These are phyloP conservation scores for Trichoderma pleuroti DNA, from an alignment of 2,329 filamentous ascomycete species.

Conservation along the genomic window DNA sequence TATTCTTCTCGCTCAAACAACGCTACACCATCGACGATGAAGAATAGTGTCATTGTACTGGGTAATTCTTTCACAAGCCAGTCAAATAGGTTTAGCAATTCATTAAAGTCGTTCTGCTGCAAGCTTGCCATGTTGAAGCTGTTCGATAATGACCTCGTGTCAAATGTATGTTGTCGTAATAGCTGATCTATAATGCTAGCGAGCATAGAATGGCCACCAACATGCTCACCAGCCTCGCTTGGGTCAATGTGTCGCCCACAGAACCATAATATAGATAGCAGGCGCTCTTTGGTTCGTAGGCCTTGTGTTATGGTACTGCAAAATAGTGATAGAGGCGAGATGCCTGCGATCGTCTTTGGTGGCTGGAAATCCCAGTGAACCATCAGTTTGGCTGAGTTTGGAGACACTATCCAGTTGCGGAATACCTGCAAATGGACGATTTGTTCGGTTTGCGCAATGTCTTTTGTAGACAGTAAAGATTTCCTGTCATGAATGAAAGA, in stretches of 20 bases:
- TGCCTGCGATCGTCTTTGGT: background rate
- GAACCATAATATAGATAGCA: background rate
- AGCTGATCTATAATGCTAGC: constrained; percentile 18
- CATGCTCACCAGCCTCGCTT: background rate
- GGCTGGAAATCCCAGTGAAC: background rate
- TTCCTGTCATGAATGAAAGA: background rate
- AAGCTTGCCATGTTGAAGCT: background rate
- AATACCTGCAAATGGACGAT: background rate
- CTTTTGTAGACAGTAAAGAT: background rate
- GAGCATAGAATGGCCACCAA: constrained; percentile 14
- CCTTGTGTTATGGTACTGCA: background rate
- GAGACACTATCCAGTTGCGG: background rate
- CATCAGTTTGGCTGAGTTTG: background rate
- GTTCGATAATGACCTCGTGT: background rate
- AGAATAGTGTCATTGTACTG: background rate
- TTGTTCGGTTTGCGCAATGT: background rate
- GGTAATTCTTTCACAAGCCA: background rate
- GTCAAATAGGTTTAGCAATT: background rate
- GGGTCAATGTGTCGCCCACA: background rate
- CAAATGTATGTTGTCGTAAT: constrained; percentile 15
- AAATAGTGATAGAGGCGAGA: background rate
- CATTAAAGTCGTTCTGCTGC: background rate
- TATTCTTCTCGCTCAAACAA: background rate
- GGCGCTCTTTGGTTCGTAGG: background rate
- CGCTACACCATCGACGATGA: background rate